These are phyloP conservation scores for Saussurea involucrata DNA, from an alignment of 129 eudicot species.

Conservation along the genomic window DNA sequence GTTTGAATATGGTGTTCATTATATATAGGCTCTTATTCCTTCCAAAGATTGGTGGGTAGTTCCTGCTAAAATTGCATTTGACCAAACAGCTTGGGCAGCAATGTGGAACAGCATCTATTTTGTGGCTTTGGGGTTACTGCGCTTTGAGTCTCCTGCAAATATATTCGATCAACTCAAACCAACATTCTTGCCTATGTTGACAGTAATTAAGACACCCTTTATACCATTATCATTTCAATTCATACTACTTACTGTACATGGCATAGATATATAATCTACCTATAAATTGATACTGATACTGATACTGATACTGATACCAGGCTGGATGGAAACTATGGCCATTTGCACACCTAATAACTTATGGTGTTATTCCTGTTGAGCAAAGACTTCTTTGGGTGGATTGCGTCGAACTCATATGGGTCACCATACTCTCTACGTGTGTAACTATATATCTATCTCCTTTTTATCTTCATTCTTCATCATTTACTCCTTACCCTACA, in stretches of 20 bases:
- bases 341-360: slow-evolving; percentile 87
- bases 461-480: not conserved
- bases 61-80: slow-evolving; percentile 80
- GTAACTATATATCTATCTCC: not conserved
- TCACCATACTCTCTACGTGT: slow-evolving; percentile 91
- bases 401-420: slow-evolving; percentile 97
- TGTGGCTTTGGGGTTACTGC: slow-evolving; percentile 65
- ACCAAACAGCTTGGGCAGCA: slow-evolving; percentile 89
- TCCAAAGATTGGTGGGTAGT: slow-evolving; percentile 97
- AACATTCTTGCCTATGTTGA: slow-evolving; percentile 85
- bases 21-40: slow-evolving; percentile 71
- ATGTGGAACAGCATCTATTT: slow-evolving; percentile 94
- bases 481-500: not conserved
- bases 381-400: slow-evolving; percentile 99
- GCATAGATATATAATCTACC: not conserved
- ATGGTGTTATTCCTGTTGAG: slow-evolving; percentile 88
- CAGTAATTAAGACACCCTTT: slow-evolving; percentile 44
- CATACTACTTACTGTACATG: not conserved
- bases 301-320: slow-evolving; percentile 33
- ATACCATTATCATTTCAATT: not conserved
- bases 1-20: not conserved
- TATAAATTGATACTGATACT: too few relatives aligned
- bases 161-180: slow-evolving; percentile 62
- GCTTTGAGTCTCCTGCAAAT: slow-evolving; percentile 70
- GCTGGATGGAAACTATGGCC: slow-evolving; percentile 99